Base-by-base conservation (phyloP, 2,329 filamentous ascomycete species). In the Fusarium floridanum region DNA sequence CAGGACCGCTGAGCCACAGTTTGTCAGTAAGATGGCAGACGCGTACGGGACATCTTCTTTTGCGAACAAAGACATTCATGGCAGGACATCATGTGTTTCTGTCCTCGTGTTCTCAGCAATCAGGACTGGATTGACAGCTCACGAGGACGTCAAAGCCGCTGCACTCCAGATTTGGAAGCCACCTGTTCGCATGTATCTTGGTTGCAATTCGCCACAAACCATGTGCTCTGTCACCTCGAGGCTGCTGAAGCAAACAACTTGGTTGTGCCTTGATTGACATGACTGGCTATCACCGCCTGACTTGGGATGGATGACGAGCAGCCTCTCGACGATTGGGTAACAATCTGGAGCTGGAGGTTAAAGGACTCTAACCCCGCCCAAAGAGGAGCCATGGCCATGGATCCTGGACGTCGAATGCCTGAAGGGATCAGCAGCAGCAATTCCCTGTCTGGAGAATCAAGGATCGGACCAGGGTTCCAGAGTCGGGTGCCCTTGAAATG, bases 231-330 rank as follows among this genome's bases (percentile, higher is more conserved):
- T 48, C 64, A 63, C 67, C 57, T 53, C 55, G 48, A 61, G n/a
- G 37, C 22, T n/a, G 27, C 39, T 39, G 34, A 43, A 41, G 24
- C 61, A 64, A 48, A 34, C 34, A 64, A 14, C 27, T 36, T 64
- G 17, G 45, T 55, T 64, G 64, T 41, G 27, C 20, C 17, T 37
- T 36, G 39, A 50, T 43, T 34, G 43, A 45, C 36, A 34, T 45
- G 24, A 34, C 17, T 60, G 39, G 57, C 36, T 61, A 70, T 39
- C 22, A 65, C 48, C 66, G 67, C 50, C 62, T 73, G 66, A 70
- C 72, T 70, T 50, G 61, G n/a, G 55, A 39, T 64, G 60, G 57
- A 73, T 75, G 72, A 74, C 72, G 48, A 73, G 66, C 66, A 75
- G 36, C 45, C 48, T 53, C 27, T 32, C 39, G 59, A 34, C 50